Evolutionary conservation across 2,329 filamentous ascomycete genomes (phyloP).

Genomic region (Lecanicillium sp.): DNA sequence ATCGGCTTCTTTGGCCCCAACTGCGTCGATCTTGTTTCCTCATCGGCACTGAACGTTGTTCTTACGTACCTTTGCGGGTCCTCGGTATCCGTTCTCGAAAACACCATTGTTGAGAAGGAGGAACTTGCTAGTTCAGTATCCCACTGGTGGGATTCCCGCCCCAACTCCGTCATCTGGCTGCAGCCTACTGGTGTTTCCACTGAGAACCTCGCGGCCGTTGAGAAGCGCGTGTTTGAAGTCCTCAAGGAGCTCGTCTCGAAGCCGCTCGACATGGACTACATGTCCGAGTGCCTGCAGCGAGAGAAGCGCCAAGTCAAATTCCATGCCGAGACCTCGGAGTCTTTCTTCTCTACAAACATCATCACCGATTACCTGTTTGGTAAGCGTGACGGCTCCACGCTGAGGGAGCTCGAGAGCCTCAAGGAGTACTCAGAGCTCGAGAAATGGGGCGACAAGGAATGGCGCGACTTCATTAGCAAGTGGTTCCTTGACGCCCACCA

Average conservation of each 20-base stretch:
- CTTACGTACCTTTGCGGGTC: constrained; percentile 88
- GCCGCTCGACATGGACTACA: constrained; percentile 81
- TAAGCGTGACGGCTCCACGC: constrained; percentile 71
- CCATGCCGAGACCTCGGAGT: constrained; percentile 72
- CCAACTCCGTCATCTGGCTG: constrained; percentile 79
- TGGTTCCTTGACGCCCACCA: constrained; percentile 85
- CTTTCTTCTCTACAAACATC: constrained; percentile 76
- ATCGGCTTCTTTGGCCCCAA: constrained; percentile 83
- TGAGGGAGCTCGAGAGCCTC: constrained; percentile 53
- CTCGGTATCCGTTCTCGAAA: constrained; percentile 87
- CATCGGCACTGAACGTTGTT: constrained; percentile 71
- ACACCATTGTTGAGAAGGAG: constrained; percentile 86
- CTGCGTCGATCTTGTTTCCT: constrained; percentile 62
- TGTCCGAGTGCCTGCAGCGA: constrained; percentile 78
- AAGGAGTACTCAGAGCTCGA: constrained; percentile 63
- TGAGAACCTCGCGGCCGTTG: constrained; percentile 74
- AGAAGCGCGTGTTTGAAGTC: constrained; percentile 78
- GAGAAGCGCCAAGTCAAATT: constrained; percentile 79
- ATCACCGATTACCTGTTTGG: constrained; percentile 93
- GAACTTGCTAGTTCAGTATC: constrained; percentile 82
- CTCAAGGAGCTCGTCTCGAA: constrained; percentile 74
- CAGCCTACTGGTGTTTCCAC: constrained; percentile 82
- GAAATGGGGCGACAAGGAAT: constrained; percentile 75
- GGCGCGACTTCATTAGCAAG: constrained; percentile 73
- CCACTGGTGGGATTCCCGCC: constrained; percentile 72